Evolutionary conservation across 2,329 filamentous ascomycete species (phyloP).

Genomic region (Colletotrichum eremochloae): DNA sequence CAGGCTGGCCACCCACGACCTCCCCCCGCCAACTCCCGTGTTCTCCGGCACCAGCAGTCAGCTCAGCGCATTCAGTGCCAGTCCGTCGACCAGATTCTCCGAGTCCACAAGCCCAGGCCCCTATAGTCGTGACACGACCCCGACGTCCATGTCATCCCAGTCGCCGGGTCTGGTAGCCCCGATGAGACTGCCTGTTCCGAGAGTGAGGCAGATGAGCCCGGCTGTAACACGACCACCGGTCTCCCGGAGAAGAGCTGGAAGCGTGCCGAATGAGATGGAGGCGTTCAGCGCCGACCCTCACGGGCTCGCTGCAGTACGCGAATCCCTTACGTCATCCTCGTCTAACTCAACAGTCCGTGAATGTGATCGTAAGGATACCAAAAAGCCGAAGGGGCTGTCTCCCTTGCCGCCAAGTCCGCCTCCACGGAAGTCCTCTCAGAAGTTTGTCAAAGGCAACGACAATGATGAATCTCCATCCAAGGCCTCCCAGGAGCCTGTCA

Average conservation of each 20-base stretch:
- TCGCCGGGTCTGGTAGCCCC: slow-evolving; percentile 73
- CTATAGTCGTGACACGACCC: slow-evolving; percentile 83
- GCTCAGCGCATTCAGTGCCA: slow-evolving; percentile 73
- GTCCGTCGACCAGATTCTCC: slow-evolving; percentile 81
- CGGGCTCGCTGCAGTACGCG: slow-evolving; percentile 74
- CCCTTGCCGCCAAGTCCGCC: slow-evolving; percentile 71
- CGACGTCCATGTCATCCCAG: slow-evolving; percentile 82
- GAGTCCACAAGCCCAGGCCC: slow-evolving; percentile 77
- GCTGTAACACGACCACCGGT: slow-evolving; percentile 70
- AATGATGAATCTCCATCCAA: slow-evolving; percentile 57
- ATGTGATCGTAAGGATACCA: slow-evolving; percentile 57
- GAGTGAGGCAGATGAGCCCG: slow-evolving; percentile 68
- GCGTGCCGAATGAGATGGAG: slow-evolving; percentile 65
- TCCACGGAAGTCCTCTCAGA: slow-evolving; percentile 72
- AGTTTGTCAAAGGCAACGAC: slow-evolving; percentile 57
- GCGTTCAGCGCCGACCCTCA: slow-evolving; percentile 62
- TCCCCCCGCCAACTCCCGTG: slow-evolving; percentile 75
- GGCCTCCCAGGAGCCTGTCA: slow-evolving; percentile 48
- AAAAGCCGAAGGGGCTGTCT: slow-evolving; percentile 60
- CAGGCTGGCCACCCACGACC: slow-evolving; percentile 72
- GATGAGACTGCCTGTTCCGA: slow-evolving; percentile 60
- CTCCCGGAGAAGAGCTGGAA: slow-evolving; percentile 69
- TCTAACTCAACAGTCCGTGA: slow-evolving; percentile 77
- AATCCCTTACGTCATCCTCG: slow-evolving; percentile 79
- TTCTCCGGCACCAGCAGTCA: slow-evolving; percentile 71